phyloP scores from a whole-genome alignment of 2,329 filamentous ascomycete genomes.

The Cercospora nicotianae region DNA sequence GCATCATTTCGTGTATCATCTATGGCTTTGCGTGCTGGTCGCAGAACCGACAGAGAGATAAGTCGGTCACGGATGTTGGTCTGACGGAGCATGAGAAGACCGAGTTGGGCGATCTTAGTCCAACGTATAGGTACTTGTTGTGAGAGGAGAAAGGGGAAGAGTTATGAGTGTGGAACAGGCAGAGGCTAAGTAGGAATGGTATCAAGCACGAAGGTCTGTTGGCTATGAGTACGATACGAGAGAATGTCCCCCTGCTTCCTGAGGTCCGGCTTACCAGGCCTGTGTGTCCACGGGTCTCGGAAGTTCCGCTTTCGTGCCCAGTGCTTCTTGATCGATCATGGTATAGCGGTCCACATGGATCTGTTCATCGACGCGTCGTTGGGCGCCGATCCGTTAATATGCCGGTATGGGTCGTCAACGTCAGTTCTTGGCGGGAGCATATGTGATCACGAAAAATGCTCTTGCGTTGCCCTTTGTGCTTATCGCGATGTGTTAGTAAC shows the following conservation, averaged over 20 bases:
- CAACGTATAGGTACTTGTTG: slow-evolving; percentile 61
- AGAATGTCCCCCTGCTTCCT: background rate
- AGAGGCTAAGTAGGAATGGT: background rate
- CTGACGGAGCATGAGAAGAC: slow-evolving; percentile 64
- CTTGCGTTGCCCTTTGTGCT: no score
- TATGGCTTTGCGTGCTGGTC: slow-evolving; percentile 61
- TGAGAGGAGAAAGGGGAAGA: slow-evolving; percentile 36
- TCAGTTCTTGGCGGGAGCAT: background rate
- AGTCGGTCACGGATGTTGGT: slow-evolving; percentile 46
- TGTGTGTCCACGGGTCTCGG: background rate
- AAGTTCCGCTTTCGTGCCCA: background rate
- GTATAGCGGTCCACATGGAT: background rate
- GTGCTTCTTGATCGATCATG: background rate
- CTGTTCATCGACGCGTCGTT: background rate
- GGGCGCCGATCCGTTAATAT: background rate
- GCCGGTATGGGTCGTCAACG: background rate
- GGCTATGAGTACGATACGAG: background rate
- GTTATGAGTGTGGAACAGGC: background rate
- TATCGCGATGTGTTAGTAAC: no score
- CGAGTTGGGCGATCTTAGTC: slow-evolving; percentile 60
- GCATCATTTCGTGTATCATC: slow-evolving; percentile 58
- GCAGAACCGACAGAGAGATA: slow-evolving; percentile 63
- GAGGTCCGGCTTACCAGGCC: background rate
- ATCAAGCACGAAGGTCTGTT: background rate
- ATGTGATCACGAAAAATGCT: background rate